Percentiles rank a stretch among this genome's conserved stretches.
Evolutionary conservation across 2,329 filamentous ascomycete species (phyloP).

Genomic region (Colletotrichum acutatum): DNA sequence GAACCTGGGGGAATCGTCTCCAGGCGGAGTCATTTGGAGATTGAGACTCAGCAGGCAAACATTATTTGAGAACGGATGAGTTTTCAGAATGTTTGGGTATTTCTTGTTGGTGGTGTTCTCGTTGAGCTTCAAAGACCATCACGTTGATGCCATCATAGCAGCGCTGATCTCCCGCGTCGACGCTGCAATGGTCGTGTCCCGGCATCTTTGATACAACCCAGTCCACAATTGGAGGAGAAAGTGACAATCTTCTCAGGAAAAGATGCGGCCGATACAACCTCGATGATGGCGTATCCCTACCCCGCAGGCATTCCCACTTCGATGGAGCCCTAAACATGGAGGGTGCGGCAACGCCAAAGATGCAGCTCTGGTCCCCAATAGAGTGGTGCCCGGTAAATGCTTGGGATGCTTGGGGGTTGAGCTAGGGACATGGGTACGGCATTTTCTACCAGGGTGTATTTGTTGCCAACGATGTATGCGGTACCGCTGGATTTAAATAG

Average conservation of each 20-base stretch:
- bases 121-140: neutral
- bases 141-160: neutral
- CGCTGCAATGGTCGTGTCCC: neutral
- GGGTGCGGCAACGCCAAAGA: conserved; percentile 12
- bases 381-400: neutral
- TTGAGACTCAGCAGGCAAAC: neutral
- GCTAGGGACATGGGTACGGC: conserved; percentile 10
- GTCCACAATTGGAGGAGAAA: conserved; percentile 33
- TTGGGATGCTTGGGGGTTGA: neutral
- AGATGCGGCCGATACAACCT: neutral
- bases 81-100: neutral
- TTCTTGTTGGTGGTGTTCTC: too few species aligned
- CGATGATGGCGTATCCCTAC: conserved; percentile 3
- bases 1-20: conserved; percentile 18
- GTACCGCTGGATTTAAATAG: conserved; percentile 1
- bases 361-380: conserved; percentile 1
- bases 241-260: neutral
- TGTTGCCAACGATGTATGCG: neutral
- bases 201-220: conserved; percentile 24
- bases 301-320: conserved; percentile 18
- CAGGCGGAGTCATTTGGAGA: neutral
- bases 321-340: conserved; percentile 9
- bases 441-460: neutral
- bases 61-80: neutral
- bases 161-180: conserved; percentile 15